Percentiles rank a stretch among this genome's conserved stretches.
phyloP scores from a whole-genome alignment of 2,329 filamentous ascomycete species.

The Microcyclosporella mali region DNA sequence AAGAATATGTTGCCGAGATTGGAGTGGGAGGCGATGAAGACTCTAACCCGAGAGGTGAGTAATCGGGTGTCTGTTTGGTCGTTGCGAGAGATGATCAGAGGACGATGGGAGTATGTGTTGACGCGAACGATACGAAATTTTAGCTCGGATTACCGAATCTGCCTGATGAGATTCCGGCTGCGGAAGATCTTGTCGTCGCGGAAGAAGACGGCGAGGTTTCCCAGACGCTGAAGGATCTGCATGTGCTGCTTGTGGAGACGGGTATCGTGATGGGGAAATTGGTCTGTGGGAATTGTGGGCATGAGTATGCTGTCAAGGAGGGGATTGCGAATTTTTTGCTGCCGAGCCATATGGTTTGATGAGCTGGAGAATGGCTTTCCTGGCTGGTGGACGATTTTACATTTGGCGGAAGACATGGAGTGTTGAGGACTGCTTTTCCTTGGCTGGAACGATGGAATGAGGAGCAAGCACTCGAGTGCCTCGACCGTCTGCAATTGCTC shows the following conservation, averaged over 20 bases:
- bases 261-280: conserved; percentile 83
- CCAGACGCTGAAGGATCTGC: conserved; percentile 67
- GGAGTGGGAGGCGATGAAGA: conserved; percentile 77
- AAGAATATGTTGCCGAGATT: conserved; percentile 78
- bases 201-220: conserved; percentile 59
- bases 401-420: background rate
- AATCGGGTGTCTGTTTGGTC: background rate
- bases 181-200: conserved; percentile 42
- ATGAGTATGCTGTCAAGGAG: conserved; percentile 91
- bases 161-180: conserved; percentile 40
- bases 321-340: conserved; percentile 95
- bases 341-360: conserved; percentile 77
- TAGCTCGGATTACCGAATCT: conserved; percentile 75
- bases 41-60: conserved; percentile 67
- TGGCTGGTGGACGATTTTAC: background rate
- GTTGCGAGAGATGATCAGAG: no score
- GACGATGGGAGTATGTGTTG: no score
- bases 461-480: no score
- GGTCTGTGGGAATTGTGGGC: conserved; percentile 83
- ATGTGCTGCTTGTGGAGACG: conserved; percentile 79
- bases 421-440: no score
- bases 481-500: no score
- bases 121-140: no score
- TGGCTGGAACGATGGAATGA: no score
- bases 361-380: background rate